phyloP scores from a whole-genome alignment of 495 filamentous ascomycete species.

The Penicillium maclennaniae region DNA sequence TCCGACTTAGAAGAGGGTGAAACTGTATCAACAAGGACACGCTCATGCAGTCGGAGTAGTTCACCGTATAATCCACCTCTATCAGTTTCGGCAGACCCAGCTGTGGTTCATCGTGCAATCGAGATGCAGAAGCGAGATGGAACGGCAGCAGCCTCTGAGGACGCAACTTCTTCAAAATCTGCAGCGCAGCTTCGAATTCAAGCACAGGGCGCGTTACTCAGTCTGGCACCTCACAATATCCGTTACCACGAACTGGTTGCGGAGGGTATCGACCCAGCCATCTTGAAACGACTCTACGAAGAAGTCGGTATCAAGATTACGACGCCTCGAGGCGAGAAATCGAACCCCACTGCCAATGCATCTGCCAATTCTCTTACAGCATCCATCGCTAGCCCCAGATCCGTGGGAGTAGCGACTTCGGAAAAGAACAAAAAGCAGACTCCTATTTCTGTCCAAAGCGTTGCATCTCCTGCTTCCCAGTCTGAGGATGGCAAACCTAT shows the following conservation, averaged over 20 bases:
- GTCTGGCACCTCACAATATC: slow-evolving; percentile 60
- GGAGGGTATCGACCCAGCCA: slow-evolving; percentile 62
- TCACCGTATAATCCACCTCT: slow-evolving; percentile 45
- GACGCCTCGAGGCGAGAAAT: slow-evolving; percentile 5
- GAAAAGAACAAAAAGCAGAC: slow-evolving; percentile 8
- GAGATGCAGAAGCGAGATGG: slow-evolving; percentile 12
- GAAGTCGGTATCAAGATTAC: slow-evolving; percentile 55
- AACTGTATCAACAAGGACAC: slow-evolving; percentile 21
- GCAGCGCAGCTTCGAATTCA: slow-evolving; percentile 55
- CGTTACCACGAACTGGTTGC: slow-evolving; percentile 64
- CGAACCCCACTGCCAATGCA: background rate
- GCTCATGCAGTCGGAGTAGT: slow-evolving; percentile 27
- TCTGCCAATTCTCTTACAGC: background rate
- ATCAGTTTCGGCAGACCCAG: slow-evolving; percentile 23
- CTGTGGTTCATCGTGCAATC: slow-evolving; percentile 12
- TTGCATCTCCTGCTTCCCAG: slow-evolving; percentile 5
- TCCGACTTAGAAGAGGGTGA: slow-evolving; percentile 30
- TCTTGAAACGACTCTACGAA: slow-evolving; percentile 62
- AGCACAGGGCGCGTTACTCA: slow-evolving; percentile 64
- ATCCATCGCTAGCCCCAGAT: background rate
- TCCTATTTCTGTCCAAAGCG: slow-evolving; percentile 4
- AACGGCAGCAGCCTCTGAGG: background rate
- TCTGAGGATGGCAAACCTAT: slow-evolving; percentile 45
- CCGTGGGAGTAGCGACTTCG: background rate
- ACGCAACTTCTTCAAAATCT: slow-evolving; percentile 15